phyloP scores from a whole-genome alignment of 164 flowering plant species.

The Magnolia sinica region DNA sequence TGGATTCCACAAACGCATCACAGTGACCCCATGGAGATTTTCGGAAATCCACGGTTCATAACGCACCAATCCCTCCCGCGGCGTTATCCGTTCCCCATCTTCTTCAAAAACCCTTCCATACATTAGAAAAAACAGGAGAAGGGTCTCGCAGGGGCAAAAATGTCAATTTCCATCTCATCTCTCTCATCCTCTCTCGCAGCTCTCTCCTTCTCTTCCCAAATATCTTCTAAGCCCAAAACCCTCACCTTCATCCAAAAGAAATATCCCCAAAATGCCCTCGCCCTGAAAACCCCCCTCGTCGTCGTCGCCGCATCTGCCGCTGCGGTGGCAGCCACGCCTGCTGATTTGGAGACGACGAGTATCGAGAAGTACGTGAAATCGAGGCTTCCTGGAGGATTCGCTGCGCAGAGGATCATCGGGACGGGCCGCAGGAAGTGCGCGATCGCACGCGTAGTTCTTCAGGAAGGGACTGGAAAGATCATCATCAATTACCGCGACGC shows the following conservation, averaged over 20 bases:
- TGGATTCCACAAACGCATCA: no score
- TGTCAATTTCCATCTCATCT: conserved; percentile 30
- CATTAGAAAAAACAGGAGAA: not conserved
- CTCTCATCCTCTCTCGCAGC: conserved; percentile 63
- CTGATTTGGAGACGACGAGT: conserved; percentile 37
- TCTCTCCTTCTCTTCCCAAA: conserved; percentile 65
- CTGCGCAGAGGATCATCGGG: conserved; percentile 74
- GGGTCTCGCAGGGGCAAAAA: not conserved
- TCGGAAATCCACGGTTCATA: no score
- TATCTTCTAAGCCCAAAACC: conserved; percentile 42
- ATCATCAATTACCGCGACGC: conserved; percentile 90
- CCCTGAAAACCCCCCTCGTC: conserved; percentile 16
- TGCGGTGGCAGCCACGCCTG: conserved; percentile 21
- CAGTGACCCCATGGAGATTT: no score
- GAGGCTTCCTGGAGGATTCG: conserved; percentile 91
- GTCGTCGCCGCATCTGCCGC: conserved; percentile 30
- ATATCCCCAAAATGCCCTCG: conserved; percentile 8
- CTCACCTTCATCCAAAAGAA: conserved; percentile 31
- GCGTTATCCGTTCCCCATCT: not conserved
- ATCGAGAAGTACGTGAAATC: conserved; percentile 66
- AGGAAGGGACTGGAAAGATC: conserved; percentile 81
- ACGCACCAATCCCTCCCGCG: not conserved
- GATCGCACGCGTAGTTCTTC: conserved; percentile 88
- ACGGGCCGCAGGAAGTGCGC: conserved; percentile 90
- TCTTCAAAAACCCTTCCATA: not conserved